phyloP scores from a whole-genome alignment of 495 filamentous ascomycete genomes.

The Lasiosphaeriaceae sp. region DNA sequence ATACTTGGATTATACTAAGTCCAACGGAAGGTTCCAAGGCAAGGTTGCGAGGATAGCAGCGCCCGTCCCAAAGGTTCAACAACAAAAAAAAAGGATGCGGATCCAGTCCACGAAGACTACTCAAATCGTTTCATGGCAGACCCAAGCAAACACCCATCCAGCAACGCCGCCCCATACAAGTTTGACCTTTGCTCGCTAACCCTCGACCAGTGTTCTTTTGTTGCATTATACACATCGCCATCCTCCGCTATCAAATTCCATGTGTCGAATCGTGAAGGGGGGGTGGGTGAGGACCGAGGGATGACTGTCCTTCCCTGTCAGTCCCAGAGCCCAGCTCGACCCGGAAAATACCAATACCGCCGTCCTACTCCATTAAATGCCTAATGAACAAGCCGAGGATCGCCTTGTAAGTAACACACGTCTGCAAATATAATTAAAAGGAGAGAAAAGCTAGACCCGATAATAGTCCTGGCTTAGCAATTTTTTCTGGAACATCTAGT shows the following conservation, averaged over 20 bases:
- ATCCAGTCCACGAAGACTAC: neutral
- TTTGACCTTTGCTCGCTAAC: neutral
- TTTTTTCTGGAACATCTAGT: conserved; percentile 16
- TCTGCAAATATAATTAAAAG: too few species aligned
- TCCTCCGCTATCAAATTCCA: too few species aligned
- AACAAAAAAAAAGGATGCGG: neutral
- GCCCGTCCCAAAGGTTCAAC: neutral
- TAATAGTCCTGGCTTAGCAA: too few species aligned
- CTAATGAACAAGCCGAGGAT: too few species aligned
- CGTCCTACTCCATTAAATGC: neutral
- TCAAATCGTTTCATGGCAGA: neutral
- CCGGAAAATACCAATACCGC: neutral
- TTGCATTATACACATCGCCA: neutral
- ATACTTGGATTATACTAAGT: neutral
- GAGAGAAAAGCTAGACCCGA: too few species aligned
- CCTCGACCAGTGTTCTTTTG: neutral
- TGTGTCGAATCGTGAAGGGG: too few species aligned
- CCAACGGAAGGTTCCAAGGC: neutral
- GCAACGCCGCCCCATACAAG: conserved; percentile 3
- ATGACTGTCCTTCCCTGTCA: too few species aligned
- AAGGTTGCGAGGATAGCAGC: neutral
- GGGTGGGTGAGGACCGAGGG: too few species aligned
- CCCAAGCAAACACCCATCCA: neutral
- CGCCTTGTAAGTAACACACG: too few species aligned
- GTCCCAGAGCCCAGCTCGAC: neutral